Evolutionary conservation across 2,329 filamentous ascomycete species (phyloP), one percentile per base, ranked within the genome.

Genomic region (Penicillium sp.): DNA sequence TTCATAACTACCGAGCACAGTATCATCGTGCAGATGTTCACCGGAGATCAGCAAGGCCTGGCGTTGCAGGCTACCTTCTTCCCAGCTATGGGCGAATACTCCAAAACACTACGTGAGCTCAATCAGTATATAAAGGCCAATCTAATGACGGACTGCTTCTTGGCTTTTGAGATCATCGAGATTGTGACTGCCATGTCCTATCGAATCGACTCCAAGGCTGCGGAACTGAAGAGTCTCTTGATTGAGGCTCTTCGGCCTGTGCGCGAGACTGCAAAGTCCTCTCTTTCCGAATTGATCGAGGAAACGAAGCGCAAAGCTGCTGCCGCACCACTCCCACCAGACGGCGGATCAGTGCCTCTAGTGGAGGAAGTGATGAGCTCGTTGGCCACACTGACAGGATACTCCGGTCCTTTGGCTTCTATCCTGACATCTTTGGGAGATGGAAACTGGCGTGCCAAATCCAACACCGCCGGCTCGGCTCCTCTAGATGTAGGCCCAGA

Each of bases 151-250:
- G 94, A 99, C 72, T 97, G 93, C 73, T 97, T 90, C 71, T 82
- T 99, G 46, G 91, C 91, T 8, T 99, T 96, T 71, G 94, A 99
- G 70, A 90, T 97, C 32, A 90, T 95, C 32, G 93, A 96, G 66
- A 90, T 97, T 57, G 85, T 97, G 45, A 89, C 90, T 0, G 83
- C 82, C 13, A 80, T 96, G 46, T 91, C 91, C 3, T 87, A 86
- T 53, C 86, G 88, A 38, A 78, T 99, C 4, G 93, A 96, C 60
- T 82, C 84, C 5, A 86, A 88, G 58, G 96, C 91, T 0, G 91
- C 91, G 2, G 91, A 96, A 66, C 80, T 97, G 55, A 96, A 96
- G 70, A 80, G 84, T 31, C 83, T 90, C 6, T 84, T 99, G 49
- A 87, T 90, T 6, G 90, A 95, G 52, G 90, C 91, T 9, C 78